A percentile compares a stretch with the other conserved stretches of the same genome.
These are phyloP conservation scores for Fusarium bactridioides DNA, from an alignment of 2,329 filamentous ascomycete genomes.

Conservation along the genomic window DNA sequence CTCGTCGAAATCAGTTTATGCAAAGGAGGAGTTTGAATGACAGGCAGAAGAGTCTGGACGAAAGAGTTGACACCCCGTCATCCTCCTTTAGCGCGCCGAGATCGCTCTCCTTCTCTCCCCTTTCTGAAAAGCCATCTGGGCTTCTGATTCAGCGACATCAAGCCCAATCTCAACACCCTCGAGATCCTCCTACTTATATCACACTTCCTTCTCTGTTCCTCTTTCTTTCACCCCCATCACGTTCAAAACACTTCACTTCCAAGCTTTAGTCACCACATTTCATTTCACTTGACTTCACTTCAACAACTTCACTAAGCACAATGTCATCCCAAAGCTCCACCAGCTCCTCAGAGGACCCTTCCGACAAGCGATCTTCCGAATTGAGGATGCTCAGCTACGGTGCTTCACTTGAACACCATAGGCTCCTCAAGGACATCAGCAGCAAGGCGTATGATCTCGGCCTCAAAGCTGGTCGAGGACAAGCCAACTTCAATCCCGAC, in stretches of 20 bases:
- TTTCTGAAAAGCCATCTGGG: accelerated
- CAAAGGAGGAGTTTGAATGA: accelerated
- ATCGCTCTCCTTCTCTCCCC: accelerated
- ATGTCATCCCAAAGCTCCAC: neutral
- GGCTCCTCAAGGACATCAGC: neutral
- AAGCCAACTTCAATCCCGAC: neutral
- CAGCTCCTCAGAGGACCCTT: neutral
- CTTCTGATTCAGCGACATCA: neutral
- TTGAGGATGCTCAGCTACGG: neutral
- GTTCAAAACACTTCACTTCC: neutral
- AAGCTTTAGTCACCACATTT: neutral
- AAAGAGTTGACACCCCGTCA: accelerated
- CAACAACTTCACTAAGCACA: neutral
- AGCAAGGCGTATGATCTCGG: neutral
- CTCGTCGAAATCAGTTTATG: neutral
- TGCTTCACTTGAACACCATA: neutral
- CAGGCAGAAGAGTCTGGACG: accelerated
- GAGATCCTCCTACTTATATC: neutral
- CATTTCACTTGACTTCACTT: neutral
- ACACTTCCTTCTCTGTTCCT: accelerated
- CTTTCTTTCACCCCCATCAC: no score
- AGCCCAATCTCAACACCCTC: accelerated
- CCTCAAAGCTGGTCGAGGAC: neutral
- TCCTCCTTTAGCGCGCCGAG: accelerated
- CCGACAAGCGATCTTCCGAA: neutral